Evolutionary conservation across 176 grass and related monocot genomes (phyloP).

Genomic region (Juncus inflexus): DNA sequence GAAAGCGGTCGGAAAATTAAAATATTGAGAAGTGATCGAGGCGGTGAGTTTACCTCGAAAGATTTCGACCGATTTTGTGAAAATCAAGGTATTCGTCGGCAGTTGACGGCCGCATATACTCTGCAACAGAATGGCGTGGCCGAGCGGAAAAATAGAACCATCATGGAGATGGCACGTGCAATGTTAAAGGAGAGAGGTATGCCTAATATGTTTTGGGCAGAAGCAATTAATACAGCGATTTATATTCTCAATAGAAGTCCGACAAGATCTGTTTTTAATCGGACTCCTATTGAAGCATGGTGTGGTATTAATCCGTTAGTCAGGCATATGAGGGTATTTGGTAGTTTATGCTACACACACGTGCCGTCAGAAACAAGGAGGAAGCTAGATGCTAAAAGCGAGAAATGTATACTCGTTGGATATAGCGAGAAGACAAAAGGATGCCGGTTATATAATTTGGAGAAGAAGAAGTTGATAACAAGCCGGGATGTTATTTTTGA

Average conservation of each 20-base stretch:
- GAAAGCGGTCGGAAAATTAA: not conserved
- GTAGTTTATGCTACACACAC: not conserved
- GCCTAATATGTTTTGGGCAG: conserved; percentile 1
- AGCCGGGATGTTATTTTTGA: conserved; percentile 4
- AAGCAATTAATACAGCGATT: not conserved
- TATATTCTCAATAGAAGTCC: conserved; percentile 3
- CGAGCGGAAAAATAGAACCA: not conserved
- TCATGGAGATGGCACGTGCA: not conserved
- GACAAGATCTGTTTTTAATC: conserved; percentile 1
- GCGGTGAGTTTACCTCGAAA: not conserved
- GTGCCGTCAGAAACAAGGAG: not conserved
- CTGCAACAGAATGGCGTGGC: conserved; percentile 3
- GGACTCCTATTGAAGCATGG: conserved; percentile 10
- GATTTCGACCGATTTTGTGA: not conserved
- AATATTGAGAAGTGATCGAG: not conserved
- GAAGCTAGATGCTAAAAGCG: conserved; percentile 17
- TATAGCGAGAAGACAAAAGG: conserved; percentile 1
- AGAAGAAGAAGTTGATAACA: not conserved
- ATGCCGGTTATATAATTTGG: conserved; percentile 1
- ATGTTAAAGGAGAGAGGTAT: not conserved
- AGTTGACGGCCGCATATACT: conserved; percentile 12
- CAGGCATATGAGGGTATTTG: conserved; percentile 6
- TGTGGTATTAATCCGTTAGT: not conserved
- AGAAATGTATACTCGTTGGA: conserved; percentile 8
- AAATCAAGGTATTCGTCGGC: not conserved